These are phyloP conservation scores for Apiotrichum mycotoxinovorans DNA, from an alignment of 1,284 basidiomycete genomes.

Conservation along the genomic window DNA sequence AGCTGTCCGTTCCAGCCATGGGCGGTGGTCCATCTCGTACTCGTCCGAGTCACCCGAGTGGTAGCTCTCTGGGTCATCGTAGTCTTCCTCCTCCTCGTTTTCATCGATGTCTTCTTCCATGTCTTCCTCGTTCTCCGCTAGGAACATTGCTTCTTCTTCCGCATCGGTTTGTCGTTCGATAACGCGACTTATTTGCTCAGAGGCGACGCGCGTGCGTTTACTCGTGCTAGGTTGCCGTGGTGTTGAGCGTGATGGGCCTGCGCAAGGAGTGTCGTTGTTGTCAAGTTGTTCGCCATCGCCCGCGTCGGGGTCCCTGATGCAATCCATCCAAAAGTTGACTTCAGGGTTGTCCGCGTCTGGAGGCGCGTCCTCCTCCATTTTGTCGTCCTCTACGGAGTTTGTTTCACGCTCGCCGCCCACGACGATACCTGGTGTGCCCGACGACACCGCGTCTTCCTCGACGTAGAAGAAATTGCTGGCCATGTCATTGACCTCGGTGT, in stretches of 20 bases:
- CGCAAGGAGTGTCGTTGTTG: slow-evolving; percentile 56
- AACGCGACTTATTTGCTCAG: slow-evolving; percentile 13
- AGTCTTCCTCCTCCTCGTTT: slow-evolving; percentile 17
- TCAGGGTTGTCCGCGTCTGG: slow-evolving; percentile 12
- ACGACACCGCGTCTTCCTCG: slow-evolving; percentile 4
- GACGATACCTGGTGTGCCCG: neutral
- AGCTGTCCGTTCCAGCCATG: slow-evolving; percentile 67
- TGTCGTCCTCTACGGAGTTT: slow-evolving; percentile 39
- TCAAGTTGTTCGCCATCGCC: slow-evolving; percentile 40
- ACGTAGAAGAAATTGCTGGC: slow-evolving; percentile 12
- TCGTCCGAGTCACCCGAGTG: slow-evolving; percentile 47
- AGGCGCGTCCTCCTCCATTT: slow-evolving; percentile 22
- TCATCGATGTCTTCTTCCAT: slow-evolving; percentile 6
- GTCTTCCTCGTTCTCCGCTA: neutral
- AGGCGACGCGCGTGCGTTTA: neutral
- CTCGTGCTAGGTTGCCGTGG: neutral
- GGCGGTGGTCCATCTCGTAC: slow-evolving; percentile 47
- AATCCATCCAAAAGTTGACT: slow-evolving; percentile 33
- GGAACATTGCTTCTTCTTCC: slow-evolving; percentile 3
- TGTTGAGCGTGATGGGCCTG: slow-evolving; percentile 13
- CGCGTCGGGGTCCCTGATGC: slow-evolving; percentile 24
- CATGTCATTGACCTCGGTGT: neutral
- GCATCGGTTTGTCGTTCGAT: neutral
- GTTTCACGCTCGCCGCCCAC: slow-evolving; percentile 1
- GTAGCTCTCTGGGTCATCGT: slow-evolving; percentile 27